Percentiles rank a stretch among this genome's conserved stretches.
These are phyloP conservation scores for Phytophthora sansomeana DNA, from an alignment of 352 stramenopile species.

Conservation along the genomic window DNA sequence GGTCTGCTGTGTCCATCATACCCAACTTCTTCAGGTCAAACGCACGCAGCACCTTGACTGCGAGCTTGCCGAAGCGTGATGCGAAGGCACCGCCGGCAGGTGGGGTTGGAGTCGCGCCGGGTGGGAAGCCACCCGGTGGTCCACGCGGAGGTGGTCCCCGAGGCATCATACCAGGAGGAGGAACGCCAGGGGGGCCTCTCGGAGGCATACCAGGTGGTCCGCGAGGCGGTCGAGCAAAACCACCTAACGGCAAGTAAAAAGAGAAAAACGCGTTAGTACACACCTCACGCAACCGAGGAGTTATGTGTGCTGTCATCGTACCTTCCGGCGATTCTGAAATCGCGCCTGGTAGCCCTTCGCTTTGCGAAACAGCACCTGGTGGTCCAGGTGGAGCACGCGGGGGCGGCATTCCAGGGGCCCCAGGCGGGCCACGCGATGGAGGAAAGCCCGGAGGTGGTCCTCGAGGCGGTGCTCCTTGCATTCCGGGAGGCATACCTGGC, in stretches of 20 bases:
- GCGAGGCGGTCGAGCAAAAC: conserved; percentile 34
- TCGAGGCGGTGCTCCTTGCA: conserved; percentile 21
- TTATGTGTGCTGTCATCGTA: conserved; percentile 6
- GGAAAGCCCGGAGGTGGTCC: conserved; percentile 24
- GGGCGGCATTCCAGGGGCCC: conserved; percentile 21
- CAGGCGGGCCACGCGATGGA: conserved; percentile 20
- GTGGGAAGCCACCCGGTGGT: conserved; percentile 30
- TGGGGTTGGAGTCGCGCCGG: conserved; percentile 28
- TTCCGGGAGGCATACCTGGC: conserved; percentile 27
- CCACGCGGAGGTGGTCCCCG: conserved; percentile 40
- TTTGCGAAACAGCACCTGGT: conserved; percentile 7
- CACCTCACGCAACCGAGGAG: no score
- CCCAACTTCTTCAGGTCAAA: conserved; percentile 93
- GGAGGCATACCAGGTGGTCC: conserved; percentile 41
- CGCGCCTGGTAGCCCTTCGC: conserved; percentile 8
- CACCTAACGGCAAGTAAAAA: conserved; percentile 3
- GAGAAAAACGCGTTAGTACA: conserved; percentile 3
- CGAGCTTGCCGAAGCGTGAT: conserved; percentile 92
- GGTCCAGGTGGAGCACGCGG: conserved; percentile 18
- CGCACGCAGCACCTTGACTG: conserved; percentile 91
- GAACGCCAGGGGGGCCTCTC: conserved; percentile 32
- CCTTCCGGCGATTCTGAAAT: conserved; percentile 13
- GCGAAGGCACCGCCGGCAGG: conserved; percentile 60
- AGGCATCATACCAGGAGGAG: conserved; percentile 26
- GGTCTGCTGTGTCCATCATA: conserved; percentile 93